Conservation (phyloP, 2,329 filamentous ascomycete species). For the Capronia americana region DNA sequence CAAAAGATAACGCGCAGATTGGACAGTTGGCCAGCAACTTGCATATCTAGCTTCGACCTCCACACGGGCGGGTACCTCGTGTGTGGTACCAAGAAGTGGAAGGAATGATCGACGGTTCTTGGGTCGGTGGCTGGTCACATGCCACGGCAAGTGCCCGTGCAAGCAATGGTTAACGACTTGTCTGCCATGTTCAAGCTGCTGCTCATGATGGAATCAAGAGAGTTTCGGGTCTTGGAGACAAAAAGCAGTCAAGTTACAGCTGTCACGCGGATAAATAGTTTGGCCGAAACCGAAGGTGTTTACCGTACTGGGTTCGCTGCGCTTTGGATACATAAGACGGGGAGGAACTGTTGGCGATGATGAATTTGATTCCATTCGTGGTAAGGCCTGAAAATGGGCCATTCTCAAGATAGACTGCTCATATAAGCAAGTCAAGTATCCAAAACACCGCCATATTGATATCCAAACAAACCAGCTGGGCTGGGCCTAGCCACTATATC, state of each 20-base stretch:
- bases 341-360: not conserved
- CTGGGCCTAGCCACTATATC: not conserved
- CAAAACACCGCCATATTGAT: not conserved
- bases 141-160: constrained; percentile 2
- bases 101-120: constrained; percentile 1
- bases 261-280: not conserved
- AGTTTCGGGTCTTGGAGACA: not conserved
- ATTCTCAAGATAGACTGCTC: not conserved
- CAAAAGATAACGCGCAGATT: not conserved
- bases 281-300: not conserved
- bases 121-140: constrained; percentile 12
- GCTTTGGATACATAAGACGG: not conserved
- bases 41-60: constrained; percentile 12
- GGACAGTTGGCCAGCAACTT: not conserved
- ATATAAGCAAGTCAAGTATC: not conserved
- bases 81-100: constrained; percentile 5
- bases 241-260: not conserved
- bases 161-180: not conserved
- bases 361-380: not conserved
- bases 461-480: not conserved
- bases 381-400: not conserved
- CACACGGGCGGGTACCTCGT: too few relatives aligned
- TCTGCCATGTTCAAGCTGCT: not conserved
- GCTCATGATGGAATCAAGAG: not conserved
- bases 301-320: not conserved